phyloP scores from a whole-genome alignment of 2,329 filamentous ascomycete genomes.

The Trichoderma sp. region DNA sequence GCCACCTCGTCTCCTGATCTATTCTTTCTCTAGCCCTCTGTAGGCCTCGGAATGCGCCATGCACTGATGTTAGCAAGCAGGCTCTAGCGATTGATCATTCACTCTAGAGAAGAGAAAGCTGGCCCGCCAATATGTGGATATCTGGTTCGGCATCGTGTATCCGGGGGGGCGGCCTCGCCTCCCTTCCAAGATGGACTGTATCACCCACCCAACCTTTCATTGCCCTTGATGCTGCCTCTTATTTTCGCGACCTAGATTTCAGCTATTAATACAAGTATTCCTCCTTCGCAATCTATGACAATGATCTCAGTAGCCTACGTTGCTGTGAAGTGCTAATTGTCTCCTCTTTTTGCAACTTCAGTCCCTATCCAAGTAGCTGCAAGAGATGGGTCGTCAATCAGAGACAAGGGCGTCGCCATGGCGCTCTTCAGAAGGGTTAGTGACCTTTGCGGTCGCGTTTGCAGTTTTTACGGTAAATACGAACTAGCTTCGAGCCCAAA shows the following conservation, averaged over 20 bases:
- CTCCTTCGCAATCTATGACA: not conserved
- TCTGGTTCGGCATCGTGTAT: not conserved
- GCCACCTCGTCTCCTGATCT: not conserved
- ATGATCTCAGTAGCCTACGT: too few species aligned
- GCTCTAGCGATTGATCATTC: not conserved
- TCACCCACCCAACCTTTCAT: not conserved
- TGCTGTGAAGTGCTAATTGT: not conserved
- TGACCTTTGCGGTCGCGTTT: constrained; percentile 21
- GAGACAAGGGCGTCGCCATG: not conserved
- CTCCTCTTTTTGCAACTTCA: not conserved
- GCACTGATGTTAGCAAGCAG: not conserved
- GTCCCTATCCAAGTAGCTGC: not conserved
- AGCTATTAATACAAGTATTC: not conserved
- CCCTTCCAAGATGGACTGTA: not conserved
- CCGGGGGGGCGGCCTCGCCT: not conserved
- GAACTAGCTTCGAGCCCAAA: not conserved
- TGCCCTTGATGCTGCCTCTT: not conserved
- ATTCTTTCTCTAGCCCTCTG: not conserved
- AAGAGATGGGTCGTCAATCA: constrained; percentile 1
- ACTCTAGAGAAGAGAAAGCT: not conserved
- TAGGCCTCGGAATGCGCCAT: not conserved
- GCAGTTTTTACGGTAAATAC: constrained; percentile 16
- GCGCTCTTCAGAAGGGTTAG: constrained; percentile 17
- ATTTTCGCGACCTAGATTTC: not conserved
- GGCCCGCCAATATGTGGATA: not conserved